These are phyloP conservation scores for Schizosaccharomyces japonicus DNA, from an alignment of 805 yeast species.

Conservation along the genomic window DNA sequence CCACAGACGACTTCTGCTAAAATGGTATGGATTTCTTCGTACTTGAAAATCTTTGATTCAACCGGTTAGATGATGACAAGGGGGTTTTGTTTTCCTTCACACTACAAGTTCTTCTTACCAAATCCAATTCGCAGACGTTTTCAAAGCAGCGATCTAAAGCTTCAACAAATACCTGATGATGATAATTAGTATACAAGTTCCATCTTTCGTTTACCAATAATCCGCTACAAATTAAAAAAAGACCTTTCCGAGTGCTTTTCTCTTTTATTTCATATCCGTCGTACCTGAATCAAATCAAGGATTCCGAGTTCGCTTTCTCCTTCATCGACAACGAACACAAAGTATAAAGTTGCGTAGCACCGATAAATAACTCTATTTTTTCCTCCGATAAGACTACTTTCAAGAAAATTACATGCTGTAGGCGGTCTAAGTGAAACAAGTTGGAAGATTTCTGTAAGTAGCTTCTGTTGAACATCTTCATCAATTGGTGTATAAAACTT, in stretches of 20 bases:
- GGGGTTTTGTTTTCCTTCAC: background rate
- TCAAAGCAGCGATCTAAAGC: slow-evolving; percentile 78
- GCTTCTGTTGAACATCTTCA: slow-evolving; percentile 51
- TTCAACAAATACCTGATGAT: slow-evolving; percentile 58
- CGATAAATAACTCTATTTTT: slow-evolving; percentile 68
- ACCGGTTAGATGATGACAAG: background rate
- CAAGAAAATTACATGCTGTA: slow-evolving; percentile 65
- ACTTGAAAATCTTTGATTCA: background rate
- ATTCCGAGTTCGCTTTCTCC: slow-evolving; percentile 90
- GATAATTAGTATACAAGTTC: background rate
- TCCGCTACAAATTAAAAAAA: background rate
- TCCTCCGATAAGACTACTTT: slow-evolving; percentile 54
- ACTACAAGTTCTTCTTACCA: slow-evolving; percentile 80
- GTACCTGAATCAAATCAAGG: slow-evolving; percentile 60
- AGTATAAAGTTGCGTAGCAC: slow-evolving; percentile 85
- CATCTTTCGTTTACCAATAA: background rate
- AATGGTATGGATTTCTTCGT: slow-evolving; percentile 71
- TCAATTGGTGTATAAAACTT: slow-evolving; percentile 87
- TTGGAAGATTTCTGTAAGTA: slow-evolving; percentile 61
- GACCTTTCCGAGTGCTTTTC: too few species aligned
- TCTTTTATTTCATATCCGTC: too few species aligned
- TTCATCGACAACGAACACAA: slow-evolving; percentile 85
- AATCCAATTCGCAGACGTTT: slow-evolving; percentile 83
- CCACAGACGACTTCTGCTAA: slow-evolving; percentile 76
- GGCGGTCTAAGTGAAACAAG: slow-evolving; percentile 47